Evolutionary conservation across 2,329 filamentous ascomycete genomes (phyloP), one percentile per base, ranked within the genome.

Genomic region (Neonectria sp.): DNA sequence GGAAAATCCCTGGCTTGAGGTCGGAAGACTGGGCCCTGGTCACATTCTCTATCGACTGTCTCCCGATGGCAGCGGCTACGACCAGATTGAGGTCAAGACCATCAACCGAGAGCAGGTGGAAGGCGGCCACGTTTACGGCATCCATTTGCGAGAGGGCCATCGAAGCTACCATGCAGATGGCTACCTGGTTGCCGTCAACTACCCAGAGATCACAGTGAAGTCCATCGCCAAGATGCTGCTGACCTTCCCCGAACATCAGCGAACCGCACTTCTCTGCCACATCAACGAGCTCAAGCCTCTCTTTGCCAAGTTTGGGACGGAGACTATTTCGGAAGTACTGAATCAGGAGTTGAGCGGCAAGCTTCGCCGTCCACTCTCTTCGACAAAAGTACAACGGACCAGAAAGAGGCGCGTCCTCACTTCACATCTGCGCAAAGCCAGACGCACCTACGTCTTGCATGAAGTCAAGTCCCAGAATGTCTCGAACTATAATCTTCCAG

Each of bases 141-240:
- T 67, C 2, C 60, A 67, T 17, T 21, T 67, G 1, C 48, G 60
- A 4, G 60, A 67, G n/a, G 65, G 65, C 8, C 33, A 40, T 4
- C 27, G 60, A 25, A 67, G 60, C 46, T 67, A 67, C 11, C 60
- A 67, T 27, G 64, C 60, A 2, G 55, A 67, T 27, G 64, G 64
- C 3, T 64, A 67, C n/a, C 53, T 67, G n/a, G 64, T 67, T 0
- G 15, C 53, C 2, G 24, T 67, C 24, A 67, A 67, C 33, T 67
- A 67, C 29, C 64, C 64, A 3, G 64, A 67, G 55, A 63, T 67
- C 6, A 65, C 62, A 31, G 4, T 7, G 31, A 27, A 25, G 45
- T 25, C 45, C 21, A 48, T 48, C 12, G 45, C 45, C 11, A 13
- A 25, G 24, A 25, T 25, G 24, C 13, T 48, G 24, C 15, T 25